Conservation (phyloP, 306 rosid species). For the Medicago truncatula region MtrunA17r5.0-ANR NC_053045.1:38048001-38048500, state of each 20-base stretch:
- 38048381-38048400: background rate
- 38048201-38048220: too few relatives aligned
- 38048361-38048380: constrained; percentile 10
- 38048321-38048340: constrained; percentile 1
- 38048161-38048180: too few relatives aligned
- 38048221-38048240: background rate
- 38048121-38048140: too few relatives aligned
- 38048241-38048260: too few relatives aligned
- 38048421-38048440: constrained; percentile 18
- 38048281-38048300: background rate
- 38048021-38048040: too few relatives aligned
- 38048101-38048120: too few relatives aligned
- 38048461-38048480: background rate
- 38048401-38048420: background rate
- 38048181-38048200: too few relatives aligned
- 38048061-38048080: too few relatives aligned
- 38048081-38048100: too few relatives aligned
- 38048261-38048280: too few relatives aligned
- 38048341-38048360: background rate
- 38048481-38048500: constrained; percentile 16
- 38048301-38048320: background rate
- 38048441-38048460: constrained; percentile 21
- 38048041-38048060: too few relatives aligned
- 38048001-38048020: background rate
- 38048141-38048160: too few relatives aligned